These are phyloP conservation scores for Geotrichum candidum DNA, from an alignment of 1,139 yeast species.

Conservation along the genomic window DNA sequence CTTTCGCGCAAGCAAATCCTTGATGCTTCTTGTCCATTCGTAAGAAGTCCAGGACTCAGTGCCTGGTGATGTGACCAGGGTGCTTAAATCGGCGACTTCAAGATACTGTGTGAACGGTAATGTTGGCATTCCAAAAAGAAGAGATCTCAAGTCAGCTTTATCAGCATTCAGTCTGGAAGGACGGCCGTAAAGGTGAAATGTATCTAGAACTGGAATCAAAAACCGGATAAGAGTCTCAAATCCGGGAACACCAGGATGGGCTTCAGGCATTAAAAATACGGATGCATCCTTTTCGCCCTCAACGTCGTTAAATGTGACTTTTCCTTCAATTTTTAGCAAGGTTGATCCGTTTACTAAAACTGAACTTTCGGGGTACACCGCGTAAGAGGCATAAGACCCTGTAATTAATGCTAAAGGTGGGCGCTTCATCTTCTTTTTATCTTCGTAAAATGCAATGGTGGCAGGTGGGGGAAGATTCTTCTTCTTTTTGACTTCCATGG, in stretches of 20 bases:
- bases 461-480: slow-evolving; percentile 38
- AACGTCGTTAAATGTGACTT: slow-evolving; percentile 53
- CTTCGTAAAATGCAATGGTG: slow-evolving; percentile 37
- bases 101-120: slow-evolving; percentile 83
- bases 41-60: slow-evolving; percentile 56
- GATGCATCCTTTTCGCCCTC: slow-evolving; percentile 67
- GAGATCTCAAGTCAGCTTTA: slow-evolving; percentile 68
- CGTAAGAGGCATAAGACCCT: slow-evolving; percentile 69
- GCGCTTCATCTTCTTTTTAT: slow-evolving; percentile 50
- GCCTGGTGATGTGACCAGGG: slow-evolving; percentile 39
- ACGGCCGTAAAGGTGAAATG: slow-evolving; percentile 85
- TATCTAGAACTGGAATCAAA: slow-evolving; percentile 75
- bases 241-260: slow-evolving; percentile 88
- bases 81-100: slow-evolving; percentile 49
- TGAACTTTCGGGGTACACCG: slow-evolving; percentile 86
- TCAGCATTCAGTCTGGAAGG: slow-evolving; percentile 86
- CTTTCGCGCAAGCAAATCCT: slow-evolving; percentile 57
- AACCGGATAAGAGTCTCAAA: slow-evolving; percentile 89
- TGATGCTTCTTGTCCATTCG: slow-evolving; percentile 65
- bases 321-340: slow-evolving; percentile 81
- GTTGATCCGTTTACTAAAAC: slow-evolving; percentile 79
- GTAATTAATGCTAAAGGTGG: slow-evolving; percentile 73
- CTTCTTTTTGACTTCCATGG: slow-evolving; percentile 43
- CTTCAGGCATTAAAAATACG: slow-evolving; percentile 93
- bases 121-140: slow-evolving; percentile 87